Conservation (phyloP, 352 stramenopile genomes). For the Phytopythium vexans region DNA sequence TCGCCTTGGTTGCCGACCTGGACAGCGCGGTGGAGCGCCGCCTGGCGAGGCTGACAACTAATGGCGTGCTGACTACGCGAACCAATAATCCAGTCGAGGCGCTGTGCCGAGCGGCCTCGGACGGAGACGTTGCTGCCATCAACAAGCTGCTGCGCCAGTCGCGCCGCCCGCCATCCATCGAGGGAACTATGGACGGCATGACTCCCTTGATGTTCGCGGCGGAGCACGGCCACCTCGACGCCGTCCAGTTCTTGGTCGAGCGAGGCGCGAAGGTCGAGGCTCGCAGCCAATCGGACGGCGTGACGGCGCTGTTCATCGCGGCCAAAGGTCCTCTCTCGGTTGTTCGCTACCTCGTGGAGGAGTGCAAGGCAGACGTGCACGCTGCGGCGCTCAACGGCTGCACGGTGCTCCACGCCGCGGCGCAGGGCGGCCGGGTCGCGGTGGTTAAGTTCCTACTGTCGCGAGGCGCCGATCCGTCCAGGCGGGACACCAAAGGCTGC, state of each 20-base stretch:
- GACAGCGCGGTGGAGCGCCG: no score
- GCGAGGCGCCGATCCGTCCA: constrained; percentile 24
- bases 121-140: neutral
- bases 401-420: constrained; percentile 42
- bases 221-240: constrained; percentile 39
- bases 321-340: constrained; percentile 31
- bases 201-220: constrained; percentile 13
- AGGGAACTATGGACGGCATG: constrained; percentile 1
- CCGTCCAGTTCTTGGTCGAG: constrained; percentile 37
- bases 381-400: constrained; percentile 29
- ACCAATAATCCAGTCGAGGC: no score
- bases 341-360: constrained; percentile 40
- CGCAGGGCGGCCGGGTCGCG: constrained; percentile 40
- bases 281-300: constrained; percentile 19
- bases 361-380: constrained; percentile 33
- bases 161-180: neutral
- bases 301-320: constrained; percentile 37
- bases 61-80: no score
- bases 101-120: neutral
- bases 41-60: no score
- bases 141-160: constrained; percentile 1
- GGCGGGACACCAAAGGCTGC: neutral
- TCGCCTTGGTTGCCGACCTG: no score
- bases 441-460: constrained; percentile 50
- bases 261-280: constrained; percentile 34